A percentile compares a stretch with the other conserved stretches of the same genome.
Evolutionary conservation across 441 rosid genomes (phyloP).

Genomic region (Pelargonium citronellum): DNA sequence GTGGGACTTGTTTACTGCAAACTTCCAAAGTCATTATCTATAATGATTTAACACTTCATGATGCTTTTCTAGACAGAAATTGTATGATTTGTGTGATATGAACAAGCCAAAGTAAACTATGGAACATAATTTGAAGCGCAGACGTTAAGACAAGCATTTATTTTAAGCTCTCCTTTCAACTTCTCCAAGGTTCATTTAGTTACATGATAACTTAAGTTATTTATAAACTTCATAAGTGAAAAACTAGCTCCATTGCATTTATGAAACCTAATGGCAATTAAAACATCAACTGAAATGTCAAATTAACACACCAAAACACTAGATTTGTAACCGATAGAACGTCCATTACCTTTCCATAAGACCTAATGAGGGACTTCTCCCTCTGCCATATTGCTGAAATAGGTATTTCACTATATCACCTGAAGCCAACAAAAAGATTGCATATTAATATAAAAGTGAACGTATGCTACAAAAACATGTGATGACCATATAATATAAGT

Average conservation of each 20-base stretch:
- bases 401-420: slow-evolving; percentile 79
- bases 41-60: background rate
- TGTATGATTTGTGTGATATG: background rate
- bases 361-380: slow-evolving; percentile 55
- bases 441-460: slow-evolving; percentile 2
- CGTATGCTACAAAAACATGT: too few relatives aligned
- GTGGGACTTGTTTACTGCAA: background rate
- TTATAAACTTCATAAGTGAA: too few relatives aligned
- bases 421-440: slow-evolving; percentile 21
- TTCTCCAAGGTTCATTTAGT: too few relatives aligned
- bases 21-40: background rate
- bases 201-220: too few relatives aligned
- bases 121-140: background rate
- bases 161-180: too few relatives aligned
- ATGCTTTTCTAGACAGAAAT: too few relatives aligned
- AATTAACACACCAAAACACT: background rate
- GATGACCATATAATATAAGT: too few relatives aligned
- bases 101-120: background rate
- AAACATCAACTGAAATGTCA: background rate
- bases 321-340: background rate
- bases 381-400: slow-evolving; percentile 64
- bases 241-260: background rate
- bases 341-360: slow-evolving; percentile 58
- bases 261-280: too few relatives aligned
- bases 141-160: too few relatives aligned